Evolutionary conservation across 352 stramenopile species (phyloP).

Genomic region (Blastocystis sp.): DNA sequence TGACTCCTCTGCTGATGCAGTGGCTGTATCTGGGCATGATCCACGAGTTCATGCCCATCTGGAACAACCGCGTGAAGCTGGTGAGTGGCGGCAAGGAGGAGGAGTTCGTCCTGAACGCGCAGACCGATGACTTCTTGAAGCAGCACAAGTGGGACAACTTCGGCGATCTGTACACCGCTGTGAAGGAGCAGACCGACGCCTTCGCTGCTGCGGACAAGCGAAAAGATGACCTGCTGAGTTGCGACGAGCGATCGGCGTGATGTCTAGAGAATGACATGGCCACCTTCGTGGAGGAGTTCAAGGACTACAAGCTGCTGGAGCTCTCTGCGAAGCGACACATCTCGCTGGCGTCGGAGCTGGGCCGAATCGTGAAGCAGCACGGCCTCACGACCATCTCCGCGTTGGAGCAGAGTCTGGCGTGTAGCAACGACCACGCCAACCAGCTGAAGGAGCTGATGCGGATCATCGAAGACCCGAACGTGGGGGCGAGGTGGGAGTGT

Average conservation of each 20-base stretch:
- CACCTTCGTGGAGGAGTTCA: constrained; percentile 93
- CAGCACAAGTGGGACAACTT: constrained; percentile 95
- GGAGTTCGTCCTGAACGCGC: constrained; percentile 89
- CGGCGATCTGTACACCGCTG: constrained; percentile 85
- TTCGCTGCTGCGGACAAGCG: constrained; percentile 85
- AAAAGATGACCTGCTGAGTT: constrained; percentile 81
- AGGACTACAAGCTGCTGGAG: constrained; percentile 85
- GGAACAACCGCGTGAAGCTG: constrained; percentile 93
- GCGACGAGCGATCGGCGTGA: constrained; percentile 66
- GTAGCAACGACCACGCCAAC: constrained; percentile 74
- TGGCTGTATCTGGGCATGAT: constrained; percentile 93
- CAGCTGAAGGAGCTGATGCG: constrained; percentile 76
- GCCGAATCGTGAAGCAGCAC: constrained; percentile 88
- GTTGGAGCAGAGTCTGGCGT: constrained; percentile 86
- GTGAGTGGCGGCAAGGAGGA: constrained; percentile 87
- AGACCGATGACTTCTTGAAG: constrained; percentile 91
- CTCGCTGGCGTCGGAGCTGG: constrained; percentile 92
- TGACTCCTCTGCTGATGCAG: constrained; percentile 93
- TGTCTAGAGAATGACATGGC: constrained; percentile 87
- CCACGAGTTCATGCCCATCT: constrained; percentile 92
- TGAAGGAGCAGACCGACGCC: constrained; percentile 90
- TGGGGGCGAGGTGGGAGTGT: constrained; percentile 69
- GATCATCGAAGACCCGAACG: constrained; percentile 73
- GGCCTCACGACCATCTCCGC: constrained; percentile 94
- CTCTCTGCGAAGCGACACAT: constrained; percentile 98